phyloP scores from a whole-genome alignment of 169 alveolate species.

The Plasmodium ovale region DNA sequence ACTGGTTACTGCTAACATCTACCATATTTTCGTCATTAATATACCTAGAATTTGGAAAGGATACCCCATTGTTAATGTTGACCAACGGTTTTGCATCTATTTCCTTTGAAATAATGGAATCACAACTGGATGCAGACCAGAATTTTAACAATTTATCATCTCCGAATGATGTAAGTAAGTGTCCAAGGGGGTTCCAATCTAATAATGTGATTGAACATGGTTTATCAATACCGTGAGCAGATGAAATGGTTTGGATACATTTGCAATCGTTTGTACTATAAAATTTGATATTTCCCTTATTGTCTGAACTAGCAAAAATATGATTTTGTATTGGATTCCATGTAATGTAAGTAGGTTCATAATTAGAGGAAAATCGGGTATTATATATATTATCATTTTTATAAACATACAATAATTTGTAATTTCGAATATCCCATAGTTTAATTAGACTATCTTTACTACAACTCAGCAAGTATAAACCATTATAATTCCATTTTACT shows the following conservation, averaged over 20 bases:
- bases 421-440: conserved; percentile 88
- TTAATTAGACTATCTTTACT: conserved; percentile 88
- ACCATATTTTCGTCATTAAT: conserved; percentile 76
- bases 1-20: conserved; percentile 78
- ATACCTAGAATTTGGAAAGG: conserved; percentile 78
- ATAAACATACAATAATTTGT: conserved; percentile 79
- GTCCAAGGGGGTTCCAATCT: conserved; percentile 93
- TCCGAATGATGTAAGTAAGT: conserved; percentile 90
- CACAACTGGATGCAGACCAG: conserved; percentile 86
- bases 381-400: conserved; percentile 50
- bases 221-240: conserved; percentile 78
- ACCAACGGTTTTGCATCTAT: conserved; percentile 73
- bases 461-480: conserved; percentile 71
- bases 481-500: conserved; percentile 84
- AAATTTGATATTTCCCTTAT: conserved; percentile 82
- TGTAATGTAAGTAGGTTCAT: conserved; percentile 83
- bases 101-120: conserved; percentile 77
- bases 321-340: conserved; percentile 89
- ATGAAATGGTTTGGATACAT: conserved; percentile 77
- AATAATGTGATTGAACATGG: conserved; percentile 82
- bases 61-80: conserved; percentile 66
- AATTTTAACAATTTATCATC: conserved; percentile 86
- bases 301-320: conserved; percentile 86
- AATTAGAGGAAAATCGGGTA: conserved; percentile 22
- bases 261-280: conserved; percentile 81